Evolutionary conservation across 768 basidiomycete species (phyloP).

Genomic region (Trametes cubensis): DNA sequence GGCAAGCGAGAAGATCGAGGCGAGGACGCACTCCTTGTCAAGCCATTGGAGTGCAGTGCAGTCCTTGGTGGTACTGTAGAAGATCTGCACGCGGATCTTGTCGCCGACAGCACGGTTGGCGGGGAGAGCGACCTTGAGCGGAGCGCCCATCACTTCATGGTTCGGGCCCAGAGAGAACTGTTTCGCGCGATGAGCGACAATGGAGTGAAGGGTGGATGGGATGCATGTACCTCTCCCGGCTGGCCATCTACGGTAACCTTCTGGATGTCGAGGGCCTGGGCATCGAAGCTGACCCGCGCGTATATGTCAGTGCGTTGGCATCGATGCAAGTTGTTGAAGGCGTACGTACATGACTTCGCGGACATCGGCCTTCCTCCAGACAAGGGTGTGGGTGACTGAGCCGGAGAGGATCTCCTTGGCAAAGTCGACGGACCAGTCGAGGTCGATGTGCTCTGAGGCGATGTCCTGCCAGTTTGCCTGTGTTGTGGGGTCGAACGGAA

Average conservation of each 20-base stretch:
- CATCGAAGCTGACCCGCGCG: constrained; percentile 62
- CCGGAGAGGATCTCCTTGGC: constrained; percentile 60
- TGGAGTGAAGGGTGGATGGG: neutral
- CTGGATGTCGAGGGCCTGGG: constrained; percentile 64
- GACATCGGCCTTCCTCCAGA: constrained; percentile 54
- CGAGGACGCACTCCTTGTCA: constrained; percentile 61
- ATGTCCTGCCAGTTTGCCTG: constrained; percentile 81
- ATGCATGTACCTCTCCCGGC: constrained; percentile 29
- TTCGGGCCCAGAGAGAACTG: constrained; percentile 59
- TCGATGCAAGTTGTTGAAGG: neutral
- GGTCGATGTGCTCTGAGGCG: constrained; percentile 62
- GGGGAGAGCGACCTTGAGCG: constrained; percentile 63
- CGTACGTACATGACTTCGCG: constrained; percentile 59
- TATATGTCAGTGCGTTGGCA: neutral
- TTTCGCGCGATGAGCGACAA: too few relatives aligned
- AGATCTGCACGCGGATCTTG: constrained; percentile 51
- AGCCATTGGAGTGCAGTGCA: constrained; percentile 89
- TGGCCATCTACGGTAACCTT: constrained; percentile 56
- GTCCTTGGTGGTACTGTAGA: constrained; percentile 72
- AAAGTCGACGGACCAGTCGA: constrained; percentile 85
- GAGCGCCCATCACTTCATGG: constrained; percentile 77
- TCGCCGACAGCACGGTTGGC: constrained; percentile 45
- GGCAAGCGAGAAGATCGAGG: neutral
- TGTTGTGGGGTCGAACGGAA: constrained; percentile 61
- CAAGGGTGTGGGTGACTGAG: constrained; percentile 62